phyloP scores from a whole-genome alignment of 768 basidiomycete genomes.

The Botryobasidium botryosum region DNA sequence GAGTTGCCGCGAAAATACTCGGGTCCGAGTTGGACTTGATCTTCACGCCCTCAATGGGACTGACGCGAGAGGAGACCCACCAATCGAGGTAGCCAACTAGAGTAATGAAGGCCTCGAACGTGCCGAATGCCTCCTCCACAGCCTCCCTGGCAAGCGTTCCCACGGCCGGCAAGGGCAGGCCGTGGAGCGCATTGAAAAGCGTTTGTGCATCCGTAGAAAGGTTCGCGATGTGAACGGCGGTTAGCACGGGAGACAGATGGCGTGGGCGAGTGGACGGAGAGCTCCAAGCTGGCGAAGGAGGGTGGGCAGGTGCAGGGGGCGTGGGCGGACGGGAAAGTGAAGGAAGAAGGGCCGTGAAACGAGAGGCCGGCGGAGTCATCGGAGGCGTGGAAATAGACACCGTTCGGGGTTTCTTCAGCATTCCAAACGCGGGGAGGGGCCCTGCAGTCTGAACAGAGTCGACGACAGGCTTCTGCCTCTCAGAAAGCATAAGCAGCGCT shows the following conservation, averaged over 20 bases:
- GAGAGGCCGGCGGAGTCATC: neutral
- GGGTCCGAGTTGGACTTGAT: neutral
- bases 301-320: neutral
- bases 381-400: neutral
- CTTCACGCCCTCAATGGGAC: neutral
- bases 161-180: neutral
- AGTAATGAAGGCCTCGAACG: constrained; percentile 2
- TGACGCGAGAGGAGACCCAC: neutral
- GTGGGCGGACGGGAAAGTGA: neutral
- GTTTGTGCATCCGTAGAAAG: too few relatives aligned
- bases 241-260: neutral
- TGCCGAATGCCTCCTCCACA: neutral
- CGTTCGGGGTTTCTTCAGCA: too few relatives aligned
- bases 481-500: neutral
- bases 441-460: too few relatives aligned
- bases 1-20: neutral
- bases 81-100: neutral
- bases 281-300: neutral
- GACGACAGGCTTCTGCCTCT: too few relatives aligned
- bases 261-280: neutral
- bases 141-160: neutral
- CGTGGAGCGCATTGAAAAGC: too few relatives aligned
- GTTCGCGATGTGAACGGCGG: too few relatives aligned
- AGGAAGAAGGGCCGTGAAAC: neutral
- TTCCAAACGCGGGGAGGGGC: too few relatives aligned